Evolutionary conservation across 148 eudicot genomes (phyloP), one percentile per base, ranked within the genome.

Genomic region (Nepenthes gracilis): DNA sequence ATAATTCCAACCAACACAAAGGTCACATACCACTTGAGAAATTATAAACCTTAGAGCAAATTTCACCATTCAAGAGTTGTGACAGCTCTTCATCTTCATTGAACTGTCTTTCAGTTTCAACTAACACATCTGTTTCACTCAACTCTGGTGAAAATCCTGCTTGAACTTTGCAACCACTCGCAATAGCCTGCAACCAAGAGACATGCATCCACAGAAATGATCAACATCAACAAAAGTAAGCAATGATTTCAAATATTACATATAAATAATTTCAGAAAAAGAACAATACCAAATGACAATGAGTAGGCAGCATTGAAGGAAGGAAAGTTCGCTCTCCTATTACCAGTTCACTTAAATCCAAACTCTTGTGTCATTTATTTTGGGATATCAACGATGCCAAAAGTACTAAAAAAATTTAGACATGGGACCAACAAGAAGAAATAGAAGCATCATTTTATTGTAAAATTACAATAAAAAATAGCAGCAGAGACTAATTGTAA

Each of bases 11-110:
- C 37, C 38, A 56, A 47, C 23, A 49, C 43, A 56, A 14, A 51
- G 33, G 15, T 58, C 37, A 66, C 89, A 62, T 80, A 87, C 97
- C 95, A 67, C 77, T 64, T 60, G 84, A 73, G 77, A 83, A 83
- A 58, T 84, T 66, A 84, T 87, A 90, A 64, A 81, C 80, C 81
- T 90, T 90, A 45, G 85, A 87, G 70, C 83, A 78, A 70, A 90
- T 79, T 65, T 80, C 52, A 45, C 97, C 95, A 64, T 72, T 66
- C 64, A 90, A 75, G 69, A 90, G 92, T 66, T 90, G 97, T 71
- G 88, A 80, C 62, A 90, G 66, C 66, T 90, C 87, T 68, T 87
- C 79, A 73, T 87, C 92, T 78, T 90, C 96, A 65, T 61, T 58
- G 67, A 74, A 90, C 15, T 65, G 47, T 59, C 54, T 66, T 75